Percentiles rank a stretch among this genome's conserved stretches.
These are phyloP conservation scores for Trametes cubensis DNA, from an alignment of 768 basidiomycete species.

Conservation along the genomic window DNA sequence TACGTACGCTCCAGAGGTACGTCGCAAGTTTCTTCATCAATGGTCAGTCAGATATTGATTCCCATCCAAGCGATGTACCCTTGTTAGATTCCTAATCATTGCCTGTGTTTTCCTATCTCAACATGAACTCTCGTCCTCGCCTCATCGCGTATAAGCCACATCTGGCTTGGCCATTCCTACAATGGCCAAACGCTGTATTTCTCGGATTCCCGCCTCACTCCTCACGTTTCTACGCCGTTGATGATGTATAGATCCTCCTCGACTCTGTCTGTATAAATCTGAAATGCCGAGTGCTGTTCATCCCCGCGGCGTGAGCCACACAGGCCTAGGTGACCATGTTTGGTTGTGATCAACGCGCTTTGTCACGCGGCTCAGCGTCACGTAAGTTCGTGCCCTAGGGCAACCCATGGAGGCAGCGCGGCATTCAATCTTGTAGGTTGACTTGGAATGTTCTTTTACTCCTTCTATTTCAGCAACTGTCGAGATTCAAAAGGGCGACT, in stretches of 20 bases:
- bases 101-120: neutral
- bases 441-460: too few relatives aligned
- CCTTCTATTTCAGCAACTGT: too few relatives aligned
- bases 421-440: too few relatives aligned
- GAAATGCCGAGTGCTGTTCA: neutral
- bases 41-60: neutral
- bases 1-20: conserved; percentile 17
- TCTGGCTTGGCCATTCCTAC: too few relatives aligned
- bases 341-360: neutral
- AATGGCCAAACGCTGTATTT: neutral
- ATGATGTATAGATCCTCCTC: conserved; percentile 20
- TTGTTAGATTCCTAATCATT: conserved; percentile 15
- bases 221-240: conserved; percentile 1
- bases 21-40: neutral
- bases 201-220: neutral
- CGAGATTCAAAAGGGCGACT: too few relatives aligned
- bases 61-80: neutral
- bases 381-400: neutral
- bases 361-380: neutral
- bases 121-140: conserved; percentile 1
- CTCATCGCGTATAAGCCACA: neutral
- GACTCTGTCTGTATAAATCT: conserved; percentile 11
- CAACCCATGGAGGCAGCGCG: neutral
- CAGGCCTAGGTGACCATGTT: neutral
- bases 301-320: neutral